Evolutionary conservation across 139 green algal genomes (phyloP).

Genomic region (Micromonas pusilla): DNA sequence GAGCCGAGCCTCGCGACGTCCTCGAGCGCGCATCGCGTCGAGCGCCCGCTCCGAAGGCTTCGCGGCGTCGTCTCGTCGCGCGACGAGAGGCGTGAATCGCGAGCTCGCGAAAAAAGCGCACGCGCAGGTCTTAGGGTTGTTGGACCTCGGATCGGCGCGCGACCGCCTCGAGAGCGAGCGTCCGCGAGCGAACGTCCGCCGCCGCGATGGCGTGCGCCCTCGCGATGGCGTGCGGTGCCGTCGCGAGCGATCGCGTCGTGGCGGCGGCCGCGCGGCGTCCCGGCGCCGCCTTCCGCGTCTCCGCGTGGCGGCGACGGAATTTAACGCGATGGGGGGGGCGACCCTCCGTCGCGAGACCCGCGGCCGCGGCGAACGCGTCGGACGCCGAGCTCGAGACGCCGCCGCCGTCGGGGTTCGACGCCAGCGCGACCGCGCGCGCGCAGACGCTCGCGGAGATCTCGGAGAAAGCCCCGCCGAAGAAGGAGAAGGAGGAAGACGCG

Average conservation of each 20-base stretch:
- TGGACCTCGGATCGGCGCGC: not conserved
- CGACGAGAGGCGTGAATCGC: too few species aligned
- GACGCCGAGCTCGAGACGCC: not conserved
- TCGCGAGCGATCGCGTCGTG: not conserved
- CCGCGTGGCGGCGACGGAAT: not conserved
- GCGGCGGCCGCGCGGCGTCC: not conserved
- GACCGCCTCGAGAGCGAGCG: not conserved
- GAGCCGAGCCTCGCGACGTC: too few species aligned
- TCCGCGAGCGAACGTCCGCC: too few species aligned
- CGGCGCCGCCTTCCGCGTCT: not conserved
- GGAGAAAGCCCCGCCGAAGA: not conserved
- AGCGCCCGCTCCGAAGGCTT: too few species aligned
- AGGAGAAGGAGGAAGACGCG: not conserved
- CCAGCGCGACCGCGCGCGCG: not conserved
- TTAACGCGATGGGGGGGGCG: not conserved
- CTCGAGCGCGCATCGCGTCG: too few species aligned
- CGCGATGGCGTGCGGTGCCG: conserved; percentile 35
- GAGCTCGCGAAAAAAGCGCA: too few species aligned
- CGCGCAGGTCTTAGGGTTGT: not conserved
- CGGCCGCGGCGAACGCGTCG: not conserved
- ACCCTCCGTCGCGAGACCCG: not conserved
- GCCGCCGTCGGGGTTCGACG: not conserved
- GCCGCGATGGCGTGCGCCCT: too few species aligned
- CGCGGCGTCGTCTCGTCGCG: too few species aligned
- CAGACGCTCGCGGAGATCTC: not conserved